Evolutionary conservation across 106 monocot genomes (phyloP).

Genomic region (Allium cepa): DNA sequence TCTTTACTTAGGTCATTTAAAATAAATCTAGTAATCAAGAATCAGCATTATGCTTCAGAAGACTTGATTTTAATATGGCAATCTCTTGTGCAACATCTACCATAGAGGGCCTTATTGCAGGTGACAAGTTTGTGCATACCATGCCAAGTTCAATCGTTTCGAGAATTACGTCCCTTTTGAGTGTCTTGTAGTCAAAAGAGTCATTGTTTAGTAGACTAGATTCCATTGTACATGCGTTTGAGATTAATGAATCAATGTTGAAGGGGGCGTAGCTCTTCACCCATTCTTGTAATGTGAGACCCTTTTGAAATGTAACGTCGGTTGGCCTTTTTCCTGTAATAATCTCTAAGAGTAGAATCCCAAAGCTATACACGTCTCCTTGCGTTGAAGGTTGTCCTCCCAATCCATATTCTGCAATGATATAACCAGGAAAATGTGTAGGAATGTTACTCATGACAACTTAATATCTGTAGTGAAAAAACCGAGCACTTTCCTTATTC

Average conservation of each 20-base stretch:
- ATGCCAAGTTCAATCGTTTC: conserved; percentile 45
- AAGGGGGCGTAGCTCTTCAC: conserved; percentile 33
- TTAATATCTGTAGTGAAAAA: too few species aligned
- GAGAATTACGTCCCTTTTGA: conserved; percentile 11
- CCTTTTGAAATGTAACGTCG: conserved; percentile 40
- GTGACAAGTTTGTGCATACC: conserved; percentile 26
- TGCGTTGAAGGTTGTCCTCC: conserved; percentile 61
- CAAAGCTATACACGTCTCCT: conserved; percentile 90
- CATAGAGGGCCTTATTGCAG: conserved; percentile 46
- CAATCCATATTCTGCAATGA: conserved; percentile 68
- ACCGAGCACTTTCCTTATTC: too few species aligned
- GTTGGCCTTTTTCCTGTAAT: conserved; percentile 68
- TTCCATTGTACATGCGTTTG: not conserved
- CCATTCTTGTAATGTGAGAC: conserved; percentile 56
- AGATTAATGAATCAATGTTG: conserved; percentile 24
- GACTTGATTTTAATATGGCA: conserved; percentile 27
- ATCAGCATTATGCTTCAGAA: conserved; percentile 17
- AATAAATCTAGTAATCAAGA: too few species aligned
- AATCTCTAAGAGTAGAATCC: conserved; percentile 69
- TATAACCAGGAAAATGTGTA: not conserved
- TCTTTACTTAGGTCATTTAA: too few species aligned
- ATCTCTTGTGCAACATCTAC: conserved; percentile 48
- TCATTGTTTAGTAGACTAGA: not conserved
- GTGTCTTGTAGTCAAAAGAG: conserved; percentile 3
- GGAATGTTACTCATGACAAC: not conserved